Evolutionary conservation across 1,284 basidiomycete species (phyloP).

Genomic region (Ganoderma multipileum): DNA sequence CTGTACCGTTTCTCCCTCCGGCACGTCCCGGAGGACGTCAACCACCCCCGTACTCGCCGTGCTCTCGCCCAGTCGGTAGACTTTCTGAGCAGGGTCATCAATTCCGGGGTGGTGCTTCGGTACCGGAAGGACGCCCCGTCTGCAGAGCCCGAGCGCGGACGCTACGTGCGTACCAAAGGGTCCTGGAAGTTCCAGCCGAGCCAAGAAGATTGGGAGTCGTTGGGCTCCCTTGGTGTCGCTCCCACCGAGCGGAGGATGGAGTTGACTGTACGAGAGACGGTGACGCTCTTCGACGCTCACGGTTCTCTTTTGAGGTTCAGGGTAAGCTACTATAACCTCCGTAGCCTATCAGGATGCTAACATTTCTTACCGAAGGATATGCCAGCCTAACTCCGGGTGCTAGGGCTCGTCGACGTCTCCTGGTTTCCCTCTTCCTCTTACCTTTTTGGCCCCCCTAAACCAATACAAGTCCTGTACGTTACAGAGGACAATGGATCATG

Average conservation of each 20-base stretch:
- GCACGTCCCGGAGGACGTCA: not conserved
- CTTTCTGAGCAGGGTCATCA: not conserved
- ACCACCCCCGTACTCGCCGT: not conserved
- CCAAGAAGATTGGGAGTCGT: not conserved
- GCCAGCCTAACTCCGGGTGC: not conserved
- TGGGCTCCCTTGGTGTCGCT: not conserved
- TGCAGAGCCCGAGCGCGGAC: not conserved
- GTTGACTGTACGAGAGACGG: not conserved
- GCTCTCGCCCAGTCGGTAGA: slow-evolving; percentile 1
- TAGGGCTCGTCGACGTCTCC: no score
- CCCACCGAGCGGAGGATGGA: not conserved
- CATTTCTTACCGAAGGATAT: not conserved
- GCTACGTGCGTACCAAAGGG: not conserved
- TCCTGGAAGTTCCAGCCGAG: not conserved
- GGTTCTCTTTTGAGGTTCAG: not conserved
- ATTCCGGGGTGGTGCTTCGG: not conserved
- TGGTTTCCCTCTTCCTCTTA: not conserved
- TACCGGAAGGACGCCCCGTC: not conserved
- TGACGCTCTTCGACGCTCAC: not conserved
- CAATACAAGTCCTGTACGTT: not conserved
- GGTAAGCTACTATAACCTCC: not conserved
- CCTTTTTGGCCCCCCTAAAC: not conserved
- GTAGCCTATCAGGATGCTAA: not conserved
- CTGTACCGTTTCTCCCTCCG: not conserved
- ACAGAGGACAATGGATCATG: not conserved